Evolutionary conservation across 73 alveolate genomes (phyloP).

Genomic region (Uronychia setigera): DNA sequence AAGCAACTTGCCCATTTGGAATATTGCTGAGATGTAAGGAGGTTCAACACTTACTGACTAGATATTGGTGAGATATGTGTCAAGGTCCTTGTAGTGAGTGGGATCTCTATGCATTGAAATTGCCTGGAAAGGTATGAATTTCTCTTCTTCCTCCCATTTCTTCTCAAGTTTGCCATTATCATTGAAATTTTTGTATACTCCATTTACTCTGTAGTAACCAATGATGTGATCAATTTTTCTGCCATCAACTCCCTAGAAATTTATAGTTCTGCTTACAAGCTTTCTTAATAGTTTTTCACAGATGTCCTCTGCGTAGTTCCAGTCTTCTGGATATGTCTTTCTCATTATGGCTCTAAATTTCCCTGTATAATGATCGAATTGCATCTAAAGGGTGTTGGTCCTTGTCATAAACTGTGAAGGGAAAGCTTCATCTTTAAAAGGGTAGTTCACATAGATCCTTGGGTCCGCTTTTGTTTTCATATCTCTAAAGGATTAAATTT

Average conservation of each 20-base stretch:
- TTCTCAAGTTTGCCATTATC: slow-evolving; percentile 4
- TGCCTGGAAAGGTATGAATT: slow-evolving; percentile 10
- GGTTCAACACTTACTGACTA: not conserved
- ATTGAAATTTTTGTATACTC: not conserved
- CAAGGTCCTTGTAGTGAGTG: slow-evolving; percentile 3
- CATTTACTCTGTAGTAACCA: slow-evolving; percentile 15
- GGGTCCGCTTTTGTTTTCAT: not conserved
- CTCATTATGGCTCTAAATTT: not conserved
- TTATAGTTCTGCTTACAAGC: not conserved
- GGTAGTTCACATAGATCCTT: slow-evolving; percentile 10
- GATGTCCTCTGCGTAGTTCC: not conserved
- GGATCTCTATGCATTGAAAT: slow-evolving; percentile 5
- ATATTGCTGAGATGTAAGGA: not conserved
- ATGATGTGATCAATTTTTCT: not conserved
- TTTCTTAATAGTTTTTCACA: not conserved
- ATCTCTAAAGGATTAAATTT: not conserved
- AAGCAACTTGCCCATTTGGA: not conserved
- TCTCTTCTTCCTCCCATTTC: not conserved
- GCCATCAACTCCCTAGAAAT: not conserved
- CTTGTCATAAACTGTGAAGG: not conserved
- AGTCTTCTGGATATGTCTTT: not conserved
- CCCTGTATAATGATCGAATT: not conserved
- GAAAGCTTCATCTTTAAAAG: slow-evolving; percentile 17
- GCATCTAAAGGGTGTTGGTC: not conserved
- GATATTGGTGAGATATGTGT: not conserved